Percentiles rank a stretch among this genome's conserved stretches.
These are phyloP conservation scores for Cercospora canescens DNA, from an alignment of 2,329 filamentous ascomycete genomes.

Conservation along the genomic window DNA sequence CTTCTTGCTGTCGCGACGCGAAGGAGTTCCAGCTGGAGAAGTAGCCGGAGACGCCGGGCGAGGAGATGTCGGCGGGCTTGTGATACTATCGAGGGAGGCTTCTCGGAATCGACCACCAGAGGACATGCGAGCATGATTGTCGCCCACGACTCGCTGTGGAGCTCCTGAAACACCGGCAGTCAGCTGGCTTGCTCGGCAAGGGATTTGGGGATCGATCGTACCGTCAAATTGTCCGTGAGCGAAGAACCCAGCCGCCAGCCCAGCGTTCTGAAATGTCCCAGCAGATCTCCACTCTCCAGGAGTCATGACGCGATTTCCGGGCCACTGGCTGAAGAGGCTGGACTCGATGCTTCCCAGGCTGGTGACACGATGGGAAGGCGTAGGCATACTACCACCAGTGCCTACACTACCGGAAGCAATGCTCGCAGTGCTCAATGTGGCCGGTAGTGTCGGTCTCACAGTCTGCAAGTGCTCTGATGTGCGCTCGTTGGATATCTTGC, in stretches of 20 bases:
- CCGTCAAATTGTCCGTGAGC: slow-evolving; percentile 36
- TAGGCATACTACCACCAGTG: slow-evolving; percentile 17
- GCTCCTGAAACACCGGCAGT: slow-evolving; percentile 16
- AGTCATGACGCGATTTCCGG: slow-evolving; percentile 33
- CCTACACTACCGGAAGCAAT: slow-evolving; percentile 22
- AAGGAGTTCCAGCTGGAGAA: slow-evolving; percentile 24
- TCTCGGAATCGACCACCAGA: slow-evolving; percentile 28
- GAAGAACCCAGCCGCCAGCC: slow-evolving; percentile 35
- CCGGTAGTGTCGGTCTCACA: slow-evolving; percentile 12
- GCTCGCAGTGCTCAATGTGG: slow-evolving; percentile 21
- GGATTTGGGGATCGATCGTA: slow-evolving; percentile 22
- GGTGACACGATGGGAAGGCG: slow-evolving; percentile 24
- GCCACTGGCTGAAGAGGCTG: slow-evolving; percentile 26
- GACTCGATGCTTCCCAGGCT: slow-evolving; percentile 34
- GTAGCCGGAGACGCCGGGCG: slow-evolving; percentile 23
- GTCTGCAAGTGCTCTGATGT: slow-evolving; percentile 8
- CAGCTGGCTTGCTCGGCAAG: slow-evolving; percentile 16
- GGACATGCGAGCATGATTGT: slow-evolving; percentile 3
- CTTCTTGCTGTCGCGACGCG: slow-evolving; percentile 9
- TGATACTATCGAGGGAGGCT: slow-evolving; percentile 29
- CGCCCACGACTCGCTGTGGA: slow-evolving; percentile 17
- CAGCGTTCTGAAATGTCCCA: slow-evolving; percentile 34
- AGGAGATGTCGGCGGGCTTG: slow-evolving; percentile 25
- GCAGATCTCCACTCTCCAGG: slow-evolving; percentile 36
- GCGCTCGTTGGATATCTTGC: slow-evolving; percentile 3